A percentile compares a stretch with the other conserved stretches of the same genome.
Evolutionary conservation across 2,329 filamentous ascomycete genomes (phyloP).

Genomic region (Aureobasidium sp.): DNA sequence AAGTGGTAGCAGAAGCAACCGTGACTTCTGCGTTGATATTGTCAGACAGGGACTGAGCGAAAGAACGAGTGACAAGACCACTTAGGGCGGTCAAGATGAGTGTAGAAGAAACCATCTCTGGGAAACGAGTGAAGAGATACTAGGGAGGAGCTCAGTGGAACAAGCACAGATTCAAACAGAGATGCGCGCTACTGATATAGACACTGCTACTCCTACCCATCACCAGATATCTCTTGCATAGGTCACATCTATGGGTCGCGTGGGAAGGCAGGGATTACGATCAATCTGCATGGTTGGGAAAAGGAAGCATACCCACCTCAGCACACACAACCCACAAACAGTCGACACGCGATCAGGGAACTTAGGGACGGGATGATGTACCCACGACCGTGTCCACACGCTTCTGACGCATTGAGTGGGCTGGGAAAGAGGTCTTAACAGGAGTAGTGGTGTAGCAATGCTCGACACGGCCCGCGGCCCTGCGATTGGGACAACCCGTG

Average conservation of each 20-base stretch:
- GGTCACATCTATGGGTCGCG: neutral
- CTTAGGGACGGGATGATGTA: constrained; percentile 1
- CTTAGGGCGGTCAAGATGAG: neutral
- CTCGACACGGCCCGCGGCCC: neutral
- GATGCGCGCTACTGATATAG: neutral
- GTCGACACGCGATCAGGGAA: neutral
- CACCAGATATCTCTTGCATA: neutral
- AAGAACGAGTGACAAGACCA: constrained; percentile 5
- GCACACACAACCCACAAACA: neutral
- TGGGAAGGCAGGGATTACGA: neutral
- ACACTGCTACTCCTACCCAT: neutral
- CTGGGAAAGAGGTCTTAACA: neutral
- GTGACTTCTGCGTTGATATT: constrained; percentile 9
- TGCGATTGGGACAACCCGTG: neutral
- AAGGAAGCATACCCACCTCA: neutral
- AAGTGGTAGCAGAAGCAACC: neutral
- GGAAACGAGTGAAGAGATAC: constrained; percentile 4
- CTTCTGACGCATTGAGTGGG: neutral
- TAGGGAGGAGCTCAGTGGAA: neutral
- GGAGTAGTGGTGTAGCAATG: neutral
- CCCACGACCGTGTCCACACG: neutral
- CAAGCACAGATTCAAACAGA: neutral
- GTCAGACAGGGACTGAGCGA: neutral
- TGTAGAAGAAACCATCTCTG: constrained; percentile 1
- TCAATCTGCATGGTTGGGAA: constrained; percentile 2